These are phyloP conservation scores for Lichtheimia ornata DNA, from an alignment of 371 early-diverging fungal genomes.

Conservation along the genomic window DNA sequence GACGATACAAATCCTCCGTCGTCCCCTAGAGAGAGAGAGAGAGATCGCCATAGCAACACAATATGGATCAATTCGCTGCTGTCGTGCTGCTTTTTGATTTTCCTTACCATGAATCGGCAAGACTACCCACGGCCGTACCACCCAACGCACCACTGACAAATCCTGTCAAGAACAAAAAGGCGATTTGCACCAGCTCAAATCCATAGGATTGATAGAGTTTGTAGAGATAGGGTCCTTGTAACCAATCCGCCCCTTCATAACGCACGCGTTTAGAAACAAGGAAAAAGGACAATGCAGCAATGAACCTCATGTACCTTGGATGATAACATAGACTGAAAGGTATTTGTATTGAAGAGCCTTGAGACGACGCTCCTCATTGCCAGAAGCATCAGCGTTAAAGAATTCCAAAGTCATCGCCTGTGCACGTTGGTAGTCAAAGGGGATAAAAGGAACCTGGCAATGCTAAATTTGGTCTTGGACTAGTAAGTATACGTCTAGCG, in stretches of 20 bases:
- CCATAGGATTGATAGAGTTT: constrained; percentile 68
- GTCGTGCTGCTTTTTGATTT: background rate
- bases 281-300: background rate
- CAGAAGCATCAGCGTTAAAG: constrained; percentile 2
- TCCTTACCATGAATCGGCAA: constrained; percentile 72
- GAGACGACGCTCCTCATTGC: background rate
- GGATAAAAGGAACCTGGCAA: background rate
- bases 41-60: background rate
- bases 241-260: constrained; percentile 68
- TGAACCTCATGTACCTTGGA: constrained; percentile 54
- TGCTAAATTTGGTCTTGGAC: too few relatives aligned
- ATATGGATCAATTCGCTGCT: background rate
- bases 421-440: background rate
- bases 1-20: constrained; percentile 61
- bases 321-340: constrained; percentile 62
- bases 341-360: constrained; percentile 40
- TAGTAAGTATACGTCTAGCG: too few relatives aligned
- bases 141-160: constrained; percentile 75
- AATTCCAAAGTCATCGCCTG: constrained; percentile 11
- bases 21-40: constrained; percentile 49
- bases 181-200: constrained; percentile 61
- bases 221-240: constrained; percentile 78
- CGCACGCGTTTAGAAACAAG: background rate
- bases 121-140: constrained; percentile 71
- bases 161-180: constrained; percentile 71